Evolutionary conservation across 768 basidiomycete genomes (phyloP), one percentile per base, ranked within the genome.

Genomic region (Boletus reticuloceps): DNA sequence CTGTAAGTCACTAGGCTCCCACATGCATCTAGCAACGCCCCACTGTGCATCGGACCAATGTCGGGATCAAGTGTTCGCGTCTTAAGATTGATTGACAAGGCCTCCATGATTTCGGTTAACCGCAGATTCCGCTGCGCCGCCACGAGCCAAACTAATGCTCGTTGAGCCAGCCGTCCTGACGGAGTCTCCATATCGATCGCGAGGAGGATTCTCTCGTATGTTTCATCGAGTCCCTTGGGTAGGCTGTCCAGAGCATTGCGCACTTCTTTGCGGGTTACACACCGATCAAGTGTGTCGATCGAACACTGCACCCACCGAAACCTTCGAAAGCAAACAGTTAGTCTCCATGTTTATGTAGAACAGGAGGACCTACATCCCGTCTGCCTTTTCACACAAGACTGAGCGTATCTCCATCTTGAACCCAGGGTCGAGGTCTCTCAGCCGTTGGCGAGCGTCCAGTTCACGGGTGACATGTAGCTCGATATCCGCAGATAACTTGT

Each of bases 1-100:
- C 5, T 41, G 13, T 55, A 56, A 2, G 55, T 55, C 19, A 56
- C 45, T 7, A 56, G 20, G 17, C 52, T 56, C n/a, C 55, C 45
- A 19, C 55, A 56, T 1, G 55, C 45, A 38, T 56, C 52, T 39
- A 56, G n/a, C 27, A 55, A 42, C 0, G 40, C 45, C 10, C 53
- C 45, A 16, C 5, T 37, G 13, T 56, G 55, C 55, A 56, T 55
- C 14, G 55, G 55, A 12, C 45, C 27, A 4, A 43, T 22, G 5
- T 47, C 46, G 1, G 4, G 27, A 42, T 54, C 53, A 17, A 54
- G 40, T 20, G n/a, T 42, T 29, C 40, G 40, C 25, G 53, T 37
- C n/a, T 12, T 9, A 20, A 54, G 47, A 17, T 54, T 37, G 40
- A 50, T 37, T 14, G 53, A 54, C 17, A 54, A 19, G 5, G 14